Base-by-base conservation (phyloP, 208 protist species). In the Novymonas esmeraldas region DNA sequence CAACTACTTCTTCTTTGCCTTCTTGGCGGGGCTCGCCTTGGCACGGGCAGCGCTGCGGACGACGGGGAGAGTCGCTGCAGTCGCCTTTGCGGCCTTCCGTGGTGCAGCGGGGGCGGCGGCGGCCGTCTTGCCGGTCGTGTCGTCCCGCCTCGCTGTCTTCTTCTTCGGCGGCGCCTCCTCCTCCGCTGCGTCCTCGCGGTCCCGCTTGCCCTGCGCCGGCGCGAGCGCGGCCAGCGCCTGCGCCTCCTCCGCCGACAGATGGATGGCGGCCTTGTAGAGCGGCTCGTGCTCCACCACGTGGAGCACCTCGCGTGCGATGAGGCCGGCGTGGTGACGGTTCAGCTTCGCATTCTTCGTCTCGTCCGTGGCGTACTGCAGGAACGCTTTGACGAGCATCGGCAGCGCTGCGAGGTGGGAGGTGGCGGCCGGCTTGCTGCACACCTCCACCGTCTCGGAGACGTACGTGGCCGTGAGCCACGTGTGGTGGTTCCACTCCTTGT, bases 301-400 rank as follows among this genome's bases (percentile, higher is more conserved):
- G n/a, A 94, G 73, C n/a, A 95, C 55, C 75, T 96, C 92, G 10
- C 88, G 66, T 14, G 89, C 84, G 64, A 96, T 78, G 41, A 94
- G 81, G 36, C 66, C 74, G 20, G 73, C 70, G 76, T 93, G 80
- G 64, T 90, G 82, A 18, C 76, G 76, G 64, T 89, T 90, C 16
- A 92, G 38, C 62, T 84, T 89, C 9, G 57, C 63, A 38, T 44
- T 50, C 36, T 78, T 72, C 16, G 74, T 71, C 26, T 67, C 60
- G 46, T 73, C 57, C 2, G 70, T 76, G 41, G 52, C 58, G 20
- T 87, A 69, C 49, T 75, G 52, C 39, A 94, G 18, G 55, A 95
- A 87, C 6, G 76, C 78, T 24, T 66, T 55, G 22, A 94, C 78
- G 18, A 96, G 65, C 33, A 76, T 73, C 7, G 89, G 85, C 14